Percentiles rank a stretch among this genome's conserved stretches.
Evolutionary conservation across 2,329 filamentous ascomycete species (phyloP).

Genomic region (Calonectria pseudoreteaudii): DNA sequence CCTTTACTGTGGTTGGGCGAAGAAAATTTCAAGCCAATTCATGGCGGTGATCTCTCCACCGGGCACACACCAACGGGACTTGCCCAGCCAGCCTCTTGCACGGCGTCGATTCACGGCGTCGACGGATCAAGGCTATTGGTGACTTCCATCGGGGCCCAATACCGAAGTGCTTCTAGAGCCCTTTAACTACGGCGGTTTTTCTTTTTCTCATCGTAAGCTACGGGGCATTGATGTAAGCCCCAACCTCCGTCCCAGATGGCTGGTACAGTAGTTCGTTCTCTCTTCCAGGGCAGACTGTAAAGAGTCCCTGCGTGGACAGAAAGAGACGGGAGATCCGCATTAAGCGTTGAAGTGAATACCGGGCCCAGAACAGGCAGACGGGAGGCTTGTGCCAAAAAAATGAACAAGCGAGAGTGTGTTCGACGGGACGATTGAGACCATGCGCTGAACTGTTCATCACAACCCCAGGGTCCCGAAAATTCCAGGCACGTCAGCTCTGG

Average conservation of each 20-base stretch:
- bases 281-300: neutral
- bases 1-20: neutral
- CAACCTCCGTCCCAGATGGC: neutral
- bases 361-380: neutral
- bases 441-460: neutral
- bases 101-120: neutral
- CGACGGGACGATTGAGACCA: neutral
- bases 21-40: neutral
- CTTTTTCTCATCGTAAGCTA: neutral
- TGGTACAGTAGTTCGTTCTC: slow-evolving; percentile 1
- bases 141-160: neutral
- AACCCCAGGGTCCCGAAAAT: slow-evolving; percentile 7
- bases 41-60: neutral
- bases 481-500: slow-evolving; percentile 9
- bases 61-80: neutral
- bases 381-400: neutral
- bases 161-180: neutral
- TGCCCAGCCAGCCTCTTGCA: neutral
- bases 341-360: neutral
- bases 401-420: neutral
- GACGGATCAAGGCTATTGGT: neutral
- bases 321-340: slow-evolving; percentile 10
- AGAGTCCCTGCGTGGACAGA: neutral
- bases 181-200: neutral
- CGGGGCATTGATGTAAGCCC: neutral